Evolutionary conservation across 2,329 filamentous ascomycete species (phyloP), one percentile per base, ranked within the genome.

Genomic region (Penicillium sp.): DNA sequence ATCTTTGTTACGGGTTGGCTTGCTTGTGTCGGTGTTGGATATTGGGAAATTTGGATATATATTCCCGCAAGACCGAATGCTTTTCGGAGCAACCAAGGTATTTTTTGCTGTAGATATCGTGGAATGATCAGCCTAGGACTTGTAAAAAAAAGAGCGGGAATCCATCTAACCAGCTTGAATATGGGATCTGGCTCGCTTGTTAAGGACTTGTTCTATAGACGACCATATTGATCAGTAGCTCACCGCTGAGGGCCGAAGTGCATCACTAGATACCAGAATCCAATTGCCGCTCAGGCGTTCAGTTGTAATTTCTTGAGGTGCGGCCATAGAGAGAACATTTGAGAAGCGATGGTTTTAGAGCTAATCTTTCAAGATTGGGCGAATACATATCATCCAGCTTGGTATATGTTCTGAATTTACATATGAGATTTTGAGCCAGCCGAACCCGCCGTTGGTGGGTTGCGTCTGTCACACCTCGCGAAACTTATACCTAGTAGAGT

Each of bases 11-110:
- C n/a, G 13, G 18, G 23, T 16, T 48, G 16, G n/a, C 19, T 35
- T 10, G 44, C 16, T 10, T 42, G 16, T 0, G 30, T 11, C 2
- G 39, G 14, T 11, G 39, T 23, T n/a, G 27, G 23, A 23, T 36
- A 53, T 11, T 53, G 45, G 1, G 23, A 35, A 13, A 53, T 43
- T n/a, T 38, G 23, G 38, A 49, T 13, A 38, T 49, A 38, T n/a
- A 53, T 48, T 11, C 45, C 49, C 27, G 38, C 51, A 7, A 49
- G n/a, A 7, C 16, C 26, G 26, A 53, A 38, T n/a, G 51, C 51
- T 14, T 53, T 49, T 16, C 51, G 51, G 29, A 49, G 6, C 0
- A 49, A 27, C 51, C 51, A 53, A 3, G 38, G 10, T 7, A 53
- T 7, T 18, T 49, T 49, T 53, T 49, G 51, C 51, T 53, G 1